Evolutionary conservation across 2,329 filamentous ascomycete genomes (phyloP), one percentile per base, ranked within the genome.

Genomic region (Thermomyces lanuginosus): DNA sequence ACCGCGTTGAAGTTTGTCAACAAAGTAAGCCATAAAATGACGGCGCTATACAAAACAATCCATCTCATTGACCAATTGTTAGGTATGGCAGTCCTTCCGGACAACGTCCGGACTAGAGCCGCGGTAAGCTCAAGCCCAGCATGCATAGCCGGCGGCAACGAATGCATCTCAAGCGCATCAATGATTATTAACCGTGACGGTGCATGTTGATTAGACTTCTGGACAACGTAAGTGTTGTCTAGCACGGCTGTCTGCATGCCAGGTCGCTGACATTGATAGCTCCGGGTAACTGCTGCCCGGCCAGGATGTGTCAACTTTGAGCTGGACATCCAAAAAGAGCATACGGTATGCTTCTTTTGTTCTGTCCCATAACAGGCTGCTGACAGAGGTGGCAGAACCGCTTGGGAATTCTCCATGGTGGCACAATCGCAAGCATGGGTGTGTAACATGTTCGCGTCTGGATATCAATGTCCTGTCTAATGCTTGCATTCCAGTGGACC

Each of bases 61-160:
- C 9, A 6, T 25, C 16, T 16, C 14, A 34, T 39, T 51, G 18
- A 55, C 28, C 11, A 28, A 28, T 25, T 20, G 32, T 8, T 32
- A 89, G 81, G 81, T 91, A 24, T 68, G 82, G 61, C 76, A 78
- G 49, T 84, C 80, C 2, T 93, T 93, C 53, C 71, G 79, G 58
- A 68, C 69, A 38, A 78, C 81, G 37, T 92, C 83, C 4, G 84
- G 84, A 5, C 58, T 95, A 11, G 86, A 93, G 52, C 82, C 82
- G 49, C 78, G 79, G 84, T 92, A 60, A 40, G 53, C 38, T 21
- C 8, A 25, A 23, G 16, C 26, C 11, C 13, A 17, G n/a, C 26
- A 14, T 24, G n/a, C n/a, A n/a, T n/a, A n/a, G n/a, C n/a, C n/a
- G n/a, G n/a, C n/a, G n/a, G n/a, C n/a, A n/a, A n/a, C n/a, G n/a